phyloP scores from a whole-genome alignment of 2,329 filamentous ascomycete genomes.

The Sporothrix curviconia region DNA sequence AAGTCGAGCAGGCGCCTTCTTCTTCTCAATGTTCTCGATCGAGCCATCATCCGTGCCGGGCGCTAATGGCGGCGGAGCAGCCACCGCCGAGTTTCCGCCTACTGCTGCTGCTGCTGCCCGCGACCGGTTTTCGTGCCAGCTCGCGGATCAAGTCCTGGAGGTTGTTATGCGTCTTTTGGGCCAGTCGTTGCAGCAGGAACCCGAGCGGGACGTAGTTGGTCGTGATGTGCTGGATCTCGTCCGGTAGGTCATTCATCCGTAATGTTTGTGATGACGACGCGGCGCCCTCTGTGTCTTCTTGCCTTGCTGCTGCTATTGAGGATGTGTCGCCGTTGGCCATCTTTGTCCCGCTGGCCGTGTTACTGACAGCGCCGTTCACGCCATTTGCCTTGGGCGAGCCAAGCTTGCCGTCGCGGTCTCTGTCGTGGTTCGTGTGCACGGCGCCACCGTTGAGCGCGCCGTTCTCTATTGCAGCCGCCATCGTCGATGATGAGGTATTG shows the following conservation, averaged over 20 bases:
- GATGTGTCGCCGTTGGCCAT: conserved; percentile 4
- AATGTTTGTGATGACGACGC: conserved; percentile 1
- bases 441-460: conserved; percentile 45
- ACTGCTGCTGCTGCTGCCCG: conserved; percentile 45
- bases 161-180: conserved; percentile 76
- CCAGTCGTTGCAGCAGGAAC: conserved; percentile 67
- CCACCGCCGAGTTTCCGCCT: background rate
- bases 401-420: conserved; percentile 32
- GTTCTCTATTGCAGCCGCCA: conserved; percentile 26
- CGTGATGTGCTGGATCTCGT: conserved; percentile 64
- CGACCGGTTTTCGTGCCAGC: conserved; percentile 61
- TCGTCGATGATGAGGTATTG: background rate
- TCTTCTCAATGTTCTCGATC: conserved; percentile 66
- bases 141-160: conserved; percentile 64
- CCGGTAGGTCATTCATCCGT: conserved; percentile 51
- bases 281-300: background rate
- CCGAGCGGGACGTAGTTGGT: conserved; percentile 70
- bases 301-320: conserved; percentile 10
- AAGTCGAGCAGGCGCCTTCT: conserved; percentile 68
- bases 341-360: background rate
- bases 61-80: conserved; percentile 18
- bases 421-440: conserved; percentile 49
- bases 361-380: background rate
- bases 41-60: conserved; percentile 47
- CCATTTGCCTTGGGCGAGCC: conserved; percentile 11